Conservation (phyloP, 805 yeast genomes). For the Diddensiella transvaalensis region DNA sequence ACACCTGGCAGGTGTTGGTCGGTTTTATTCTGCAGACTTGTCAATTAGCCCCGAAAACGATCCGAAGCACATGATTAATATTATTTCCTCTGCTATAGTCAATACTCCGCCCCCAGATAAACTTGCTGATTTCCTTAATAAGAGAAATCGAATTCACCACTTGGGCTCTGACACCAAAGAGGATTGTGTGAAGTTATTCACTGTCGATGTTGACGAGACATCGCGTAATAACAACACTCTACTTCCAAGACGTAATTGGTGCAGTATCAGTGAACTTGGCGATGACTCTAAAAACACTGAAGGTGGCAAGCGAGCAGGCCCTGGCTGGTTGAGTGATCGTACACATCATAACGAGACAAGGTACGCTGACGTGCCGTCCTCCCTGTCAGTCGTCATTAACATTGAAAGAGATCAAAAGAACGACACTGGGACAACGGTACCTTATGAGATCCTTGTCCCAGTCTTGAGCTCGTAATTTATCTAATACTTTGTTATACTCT, state of each 20-base stretch:
- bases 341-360: slow-evolving; percentile 7
- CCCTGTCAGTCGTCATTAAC: slow-evolving; percentile 66
- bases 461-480: background rate
- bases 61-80: slow-evolving; percentile 62
- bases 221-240: slow-evolving; percentile 48
- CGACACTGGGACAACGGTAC: slow-evolving; percentile 50
- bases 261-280: slow-evolving; percentile 36
- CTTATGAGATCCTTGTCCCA: slow-evolving; percentile 72
- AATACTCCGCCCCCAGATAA: slow-evolving; percentile 91
- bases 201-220: slow-evolving; percentile 53
- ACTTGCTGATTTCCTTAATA: slow-evolving; percentile 71
- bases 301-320: slow-evolving; percentile 11
- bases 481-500: too few relatives aligned
- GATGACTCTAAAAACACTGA: slow-evolving; percentile 6
- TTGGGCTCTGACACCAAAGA: slow-evolving; percentile 63
- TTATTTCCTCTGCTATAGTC: slow-evolving; percentile 84
- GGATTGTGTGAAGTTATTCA: slow-evolving; percentile 73
- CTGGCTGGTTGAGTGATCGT: slow-evolving; percentile 5
- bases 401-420: slow-evolving; percentile 61
- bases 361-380: slow-evolving; percentile 25
- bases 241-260: slow-evolving; percentile 55
- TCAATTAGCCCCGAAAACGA: slow-evolving; percentile 61
- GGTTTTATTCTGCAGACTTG: slow-evolving; percentile 55
- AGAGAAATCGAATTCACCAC: slow-evolving; percentile 64
- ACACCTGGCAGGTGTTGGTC: slow-evolving; percentile 80